These are phyloP conservation scores for Pleurostoma richardsiae DNA, from an alignment of 2,329 filamentous ascomycete genomes.

Conservation along the genomic window DNA sequence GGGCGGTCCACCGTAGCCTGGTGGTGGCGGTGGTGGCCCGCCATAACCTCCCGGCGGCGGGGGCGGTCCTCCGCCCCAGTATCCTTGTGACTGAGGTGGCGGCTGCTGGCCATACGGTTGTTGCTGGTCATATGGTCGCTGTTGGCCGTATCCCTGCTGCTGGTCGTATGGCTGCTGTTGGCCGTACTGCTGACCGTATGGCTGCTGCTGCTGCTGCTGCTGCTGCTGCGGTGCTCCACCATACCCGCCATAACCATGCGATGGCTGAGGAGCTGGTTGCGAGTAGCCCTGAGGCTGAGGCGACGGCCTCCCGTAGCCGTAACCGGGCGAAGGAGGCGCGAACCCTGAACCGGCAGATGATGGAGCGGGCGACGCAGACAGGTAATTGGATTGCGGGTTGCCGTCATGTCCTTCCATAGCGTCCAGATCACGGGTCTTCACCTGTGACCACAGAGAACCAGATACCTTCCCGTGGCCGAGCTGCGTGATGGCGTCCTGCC, in stretches of 20 bases:
- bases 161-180: too few species aligned
- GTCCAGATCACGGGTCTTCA: conserved; percentile 52
- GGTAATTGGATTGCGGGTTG: conserved; percentile 14
- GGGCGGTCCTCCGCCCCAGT: conserved; percentile 6
- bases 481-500: conserved; percentile 24
- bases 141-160: conserved; percentile 9
- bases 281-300: conserved; percentile 12
- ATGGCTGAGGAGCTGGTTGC: conserved; percentile 20
- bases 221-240: conserved; percentile 17
- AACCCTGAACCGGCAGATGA: conserved; percentile 10
- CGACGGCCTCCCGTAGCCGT: conserved; percentile 5
- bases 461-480: conserved; percentile 51
- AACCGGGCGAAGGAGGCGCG: conserved; percentile 8
- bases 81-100: conserved; percentile 1
- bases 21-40: conserved; percentile 15
- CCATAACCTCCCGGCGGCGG: conserved; percentile 1
- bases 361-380: conserved; percentile 11
- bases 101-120: conserved; percentile 20
- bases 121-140: conserved; percentile 13
- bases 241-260: conserved; percentile 19
- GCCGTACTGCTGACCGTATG: conserved; percentile 25
- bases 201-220: conserved; percentile 21
- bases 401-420: conserved; percentile 47
- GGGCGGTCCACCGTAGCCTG: conserved; percentile 19
- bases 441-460: conserved; percentile 57